A percentile compares a stretch with the other conserved stretches of the same genome.
Evolutionary conservation across 2,329 filamentous ascomycete species (phyloP).

Genomic region (Emergomyces pasteurianus): DNA sequence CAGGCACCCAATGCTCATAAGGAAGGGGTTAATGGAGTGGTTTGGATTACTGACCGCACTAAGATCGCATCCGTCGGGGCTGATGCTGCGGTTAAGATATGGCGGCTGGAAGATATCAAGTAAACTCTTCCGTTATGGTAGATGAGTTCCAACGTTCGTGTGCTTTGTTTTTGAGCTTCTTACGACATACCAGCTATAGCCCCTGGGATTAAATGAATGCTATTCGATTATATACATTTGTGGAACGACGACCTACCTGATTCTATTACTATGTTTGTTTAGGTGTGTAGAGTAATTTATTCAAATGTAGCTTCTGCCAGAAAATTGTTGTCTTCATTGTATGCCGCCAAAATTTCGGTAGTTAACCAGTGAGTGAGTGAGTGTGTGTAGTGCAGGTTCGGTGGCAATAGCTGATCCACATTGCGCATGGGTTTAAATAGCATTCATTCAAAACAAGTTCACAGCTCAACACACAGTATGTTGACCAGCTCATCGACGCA

Average conservation of each 20-base stretch:
- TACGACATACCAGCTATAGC: neutral
- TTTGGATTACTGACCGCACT: constrained; percentile 56
- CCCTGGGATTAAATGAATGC: neutral
- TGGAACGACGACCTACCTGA: neutral
- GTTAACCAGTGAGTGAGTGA: too few relatives aligned
- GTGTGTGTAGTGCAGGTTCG: neutral
- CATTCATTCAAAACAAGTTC: too few relatives aligned
- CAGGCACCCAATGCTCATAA: constrained; percentile 86
- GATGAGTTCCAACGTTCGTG: neutral
- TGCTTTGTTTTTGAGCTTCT: neutral
- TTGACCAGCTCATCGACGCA: neutral
- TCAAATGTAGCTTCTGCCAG: neutral
- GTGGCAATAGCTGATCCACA: neutral
- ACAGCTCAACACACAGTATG: neutral
- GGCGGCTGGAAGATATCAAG: constrained; percentile 48
- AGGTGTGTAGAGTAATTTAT: neutral
- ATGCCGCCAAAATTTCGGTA: too few relatives aligned
- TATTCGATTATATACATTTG: neutral
- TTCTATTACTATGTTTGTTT: neutral
- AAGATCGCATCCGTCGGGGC: constrained; percentile 70
- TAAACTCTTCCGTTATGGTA: neutral
- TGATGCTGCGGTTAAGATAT: constrained; percentile 85
- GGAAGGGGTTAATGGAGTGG: constrained; percentile 81
- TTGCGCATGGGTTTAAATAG: too few relatives aligned
- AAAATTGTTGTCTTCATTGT: neutral